phyloP scores from a whole-genome alignment of 2,329 filamentous ascomycete species.

The Hortaea werneckii region DNA sequence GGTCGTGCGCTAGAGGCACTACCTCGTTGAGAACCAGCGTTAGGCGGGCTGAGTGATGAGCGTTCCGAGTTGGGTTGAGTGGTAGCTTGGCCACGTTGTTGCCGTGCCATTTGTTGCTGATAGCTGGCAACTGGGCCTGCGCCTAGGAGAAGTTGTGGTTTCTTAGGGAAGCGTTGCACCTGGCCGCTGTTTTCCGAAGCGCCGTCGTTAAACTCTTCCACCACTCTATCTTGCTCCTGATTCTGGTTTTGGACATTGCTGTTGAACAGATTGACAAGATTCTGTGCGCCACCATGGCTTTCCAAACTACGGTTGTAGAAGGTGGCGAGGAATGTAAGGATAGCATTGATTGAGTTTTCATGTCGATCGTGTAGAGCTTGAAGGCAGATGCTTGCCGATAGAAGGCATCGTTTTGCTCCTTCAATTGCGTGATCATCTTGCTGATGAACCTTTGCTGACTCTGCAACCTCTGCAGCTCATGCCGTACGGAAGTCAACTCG shows the following conservation, averaged over 20 bases:
- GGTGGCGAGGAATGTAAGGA: conserved; percentile 89
- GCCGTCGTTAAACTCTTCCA: conserved; percentile 45
- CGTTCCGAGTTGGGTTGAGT: conserved; percentile 19
- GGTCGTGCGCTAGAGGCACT: conserved; percentile 11
- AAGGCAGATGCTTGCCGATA: conserved; percentile 83
- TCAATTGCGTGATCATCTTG: conserved; percentile 66
- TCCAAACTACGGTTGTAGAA: conserved; percentile 92
- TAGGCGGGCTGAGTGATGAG: conserved; percentile 16
- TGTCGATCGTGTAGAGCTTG: conserved; percentile 91
- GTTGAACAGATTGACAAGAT: conserved; percentile 74
- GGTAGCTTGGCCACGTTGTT: conserved; percentile 10
- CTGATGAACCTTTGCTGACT: conserved; percentile 81
- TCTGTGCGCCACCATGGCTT: conserved; percentile 64
- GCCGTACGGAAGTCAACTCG: conserved; percentile 66
- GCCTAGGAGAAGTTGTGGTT: conserved; percentile 18
- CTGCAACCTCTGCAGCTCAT: conserved; percentile 71
- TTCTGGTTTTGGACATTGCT: conserved; percentile 32
- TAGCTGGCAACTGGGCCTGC: conserved; percentile 22
- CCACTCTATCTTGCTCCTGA: conserved; percentile 39
- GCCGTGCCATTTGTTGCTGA: conserved; percentile 23
- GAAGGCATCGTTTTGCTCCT: conserved; percentile 76
- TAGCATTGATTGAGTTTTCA: conserved; percentile 98
- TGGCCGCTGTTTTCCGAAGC: conserved; percentile 24
- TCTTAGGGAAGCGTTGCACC: conserved; percentile 19
- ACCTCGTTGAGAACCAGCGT: conserved; percentile 9